phyloP scores from a whole-genome alignment of 352 stramenopile species.

The Nothophytophthora sp. region DNA sequence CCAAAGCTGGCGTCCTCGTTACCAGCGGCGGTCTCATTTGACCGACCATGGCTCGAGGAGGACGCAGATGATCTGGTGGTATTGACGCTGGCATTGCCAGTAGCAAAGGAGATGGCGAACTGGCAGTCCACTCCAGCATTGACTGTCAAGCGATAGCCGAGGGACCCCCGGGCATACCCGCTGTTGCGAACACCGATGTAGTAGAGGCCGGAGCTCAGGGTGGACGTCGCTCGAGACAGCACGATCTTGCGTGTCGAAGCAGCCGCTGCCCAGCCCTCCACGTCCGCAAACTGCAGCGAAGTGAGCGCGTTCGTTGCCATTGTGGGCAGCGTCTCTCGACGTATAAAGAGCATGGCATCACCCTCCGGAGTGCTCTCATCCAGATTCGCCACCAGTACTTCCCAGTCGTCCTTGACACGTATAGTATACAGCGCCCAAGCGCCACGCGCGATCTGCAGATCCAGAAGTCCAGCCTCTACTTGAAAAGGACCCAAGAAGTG shows the following conservation, averaged over 20 bases:
- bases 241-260: conserved; percentile 51
- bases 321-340: conserved; percentile 61
- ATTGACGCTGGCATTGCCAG: conserved; percentile 12
- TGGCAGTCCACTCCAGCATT: conserved; percentile 50
- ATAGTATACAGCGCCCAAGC: conserved; percentile 70
- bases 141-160: conserved; percentile 58
- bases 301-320: conserved; percentile 12
- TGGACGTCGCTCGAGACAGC: conserved; percentile 55
- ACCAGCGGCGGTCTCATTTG: neutral
- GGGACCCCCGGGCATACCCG: conserved; percentile 46
- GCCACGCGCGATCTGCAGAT: conserved; percentile 47
- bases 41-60: conserved; percentile 1
- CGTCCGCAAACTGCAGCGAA: conserved; percentile 58
- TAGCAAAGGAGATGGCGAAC: conserved; percentile 10
- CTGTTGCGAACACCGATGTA: conserved; percentile 81
- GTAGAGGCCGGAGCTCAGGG: conserved; percentile 70
- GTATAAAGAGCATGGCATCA: conserved; percentile 78
- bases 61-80: conserved; percentile 9
- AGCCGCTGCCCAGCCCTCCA: conserved; percentile 43
- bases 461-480: conserved; percentile 32
- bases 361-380: conserved; percentile 33
- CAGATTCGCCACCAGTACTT: conserved; percentile 55
- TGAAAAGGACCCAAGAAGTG: conserved; percentile 52
- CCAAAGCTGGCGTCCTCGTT: conserved; percentile 17
- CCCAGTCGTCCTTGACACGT: conserved; percentile 53